These are phyloP conservation scores for Begonia masoniana DNA, from an alignment of 306 rosid genomes.

Conservation along the genomic window DNA sequence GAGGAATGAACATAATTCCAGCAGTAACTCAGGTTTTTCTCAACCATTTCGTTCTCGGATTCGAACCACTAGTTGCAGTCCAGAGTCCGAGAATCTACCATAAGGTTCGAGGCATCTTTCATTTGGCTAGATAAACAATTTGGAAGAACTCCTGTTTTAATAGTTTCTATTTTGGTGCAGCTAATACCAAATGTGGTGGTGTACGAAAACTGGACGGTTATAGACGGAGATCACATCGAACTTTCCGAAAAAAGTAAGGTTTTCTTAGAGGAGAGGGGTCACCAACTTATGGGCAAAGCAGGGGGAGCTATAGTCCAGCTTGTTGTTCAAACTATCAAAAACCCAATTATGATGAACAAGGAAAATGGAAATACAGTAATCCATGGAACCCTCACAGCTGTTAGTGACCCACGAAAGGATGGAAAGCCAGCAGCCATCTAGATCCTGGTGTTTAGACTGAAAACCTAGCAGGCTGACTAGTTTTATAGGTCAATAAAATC, in stretches of 20 bases:
- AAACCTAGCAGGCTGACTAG: too few relatives aligned
- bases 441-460: background rate
- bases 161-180: constrained; percentile 28
- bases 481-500: too few relatives aligned
- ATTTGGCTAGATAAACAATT: background rate
- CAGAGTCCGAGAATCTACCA: constrained; percentile 64
- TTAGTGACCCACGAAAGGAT: constrained; percentile 80
- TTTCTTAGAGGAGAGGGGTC: constrained; percentile 60
- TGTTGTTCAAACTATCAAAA: constrained; percentile 39
- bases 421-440: constrained; percentile 67
- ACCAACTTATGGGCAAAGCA: constrained; percentile 20
- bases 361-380: constrained; percentile 17
- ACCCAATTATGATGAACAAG: constrained; percentile 17
- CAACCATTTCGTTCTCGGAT: constrained; percentile 48
- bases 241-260: constrained; percentile 31
- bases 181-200: constrained; percentile 53
- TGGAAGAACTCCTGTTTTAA: background rate
- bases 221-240: constrained; percentile 54
- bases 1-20: constrained; percentile 64
- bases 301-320: constrained; percentile 59
- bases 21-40: constrained; percentile 66
- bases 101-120: constrained; percentile 22
- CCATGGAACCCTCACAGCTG: constrained; percentile 57
- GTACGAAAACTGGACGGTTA: constrained; percentile 55
- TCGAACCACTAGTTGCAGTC: constrained; percentile 72